phyloP scores from a whole-genome alignment of 352 stramenopile species.

The Phytophthora melonis region DNA sequence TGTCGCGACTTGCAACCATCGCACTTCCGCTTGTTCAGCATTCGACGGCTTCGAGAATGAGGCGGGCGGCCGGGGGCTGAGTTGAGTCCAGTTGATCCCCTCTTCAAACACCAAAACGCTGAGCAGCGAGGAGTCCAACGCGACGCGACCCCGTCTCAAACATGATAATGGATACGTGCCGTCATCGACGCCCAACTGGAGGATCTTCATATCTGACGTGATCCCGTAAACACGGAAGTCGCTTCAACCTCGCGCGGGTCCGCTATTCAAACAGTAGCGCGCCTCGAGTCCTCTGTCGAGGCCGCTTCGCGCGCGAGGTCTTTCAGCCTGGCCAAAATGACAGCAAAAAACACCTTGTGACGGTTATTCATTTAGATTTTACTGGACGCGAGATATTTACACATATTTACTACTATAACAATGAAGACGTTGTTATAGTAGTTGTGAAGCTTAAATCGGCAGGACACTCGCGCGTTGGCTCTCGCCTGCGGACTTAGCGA shows the following conservation, averaged over 20 bases:
- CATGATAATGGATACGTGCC: not conserved
- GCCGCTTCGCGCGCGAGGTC: too few species aligned
- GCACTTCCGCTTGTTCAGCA: not conserved
- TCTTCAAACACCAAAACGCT: not conserved
- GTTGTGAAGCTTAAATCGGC: too few species aligned
- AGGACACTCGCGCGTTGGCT: too few species aligned
- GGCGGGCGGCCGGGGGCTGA: not conserved
- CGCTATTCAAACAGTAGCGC: not conserved
- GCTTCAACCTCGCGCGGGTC: not conserved
- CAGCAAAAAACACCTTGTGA: too few species aligned
- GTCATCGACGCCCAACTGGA: not conserved
- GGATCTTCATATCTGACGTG: not conserved
- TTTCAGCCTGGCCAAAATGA: too few species aligned
- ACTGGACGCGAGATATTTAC: too few species aligned
- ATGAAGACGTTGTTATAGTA: too few species aligned
- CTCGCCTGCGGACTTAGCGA: too few species aligned
- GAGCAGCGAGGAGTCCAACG: not conserved
- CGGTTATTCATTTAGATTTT: too few species aligned
- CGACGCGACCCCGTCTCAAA: not conserved
- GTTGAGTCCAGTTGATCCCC: not conserved
- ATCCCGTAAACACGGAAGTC: not conserved
- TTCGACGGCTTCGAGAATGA: not conserved
- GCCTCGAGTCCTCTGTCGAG: too few species aligned
- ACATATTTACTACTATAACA: too few species aligned
- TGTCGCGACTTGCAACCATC: constrained; percentile 9